Conservation (phyloP, 2,329 filamentous ascomycete genomes). For the Exophiala dermatitidis region DNA sequence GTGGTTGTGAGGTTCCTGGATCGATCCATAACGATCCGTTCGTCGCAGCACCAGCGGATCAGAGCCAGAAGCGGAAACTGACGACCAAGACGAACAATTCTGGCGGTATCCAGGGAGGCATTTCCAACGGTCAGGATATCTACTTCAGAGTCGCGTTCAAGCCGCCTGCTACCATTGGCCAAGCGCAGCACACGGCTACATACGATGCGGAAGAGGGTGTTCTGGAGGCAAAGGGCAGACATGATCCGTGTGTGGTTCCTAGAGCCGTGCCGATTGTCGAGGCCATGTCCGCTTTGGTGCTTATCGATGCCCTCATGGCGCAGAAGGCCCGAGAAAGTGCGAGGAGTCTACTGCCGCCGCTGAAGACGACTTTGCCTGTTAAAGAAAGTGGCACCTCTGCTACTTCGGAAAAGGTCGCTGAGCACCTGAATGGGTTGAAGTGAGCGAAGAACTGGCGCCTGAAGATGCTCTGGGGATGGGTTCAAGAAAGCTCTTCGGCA, state of each 20-base stretch:
- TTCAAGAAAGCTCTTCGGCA: no score
- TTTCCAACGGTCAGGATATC: constrained; percentile 85
- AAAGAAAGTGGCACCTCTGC: constrained; percentile 23
- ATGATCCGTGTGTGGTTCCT: constrained; percentile 89
- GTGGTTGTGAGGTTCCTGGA: constrained; percentile 75
- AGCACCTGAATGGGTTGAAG: constrained; percentile 14
- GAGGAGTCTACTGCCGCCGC: constrained; percentile 25
- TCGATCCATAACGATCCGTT: constrained; percentile 92
- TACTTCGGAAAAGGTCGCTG: constrained; percentile 12
- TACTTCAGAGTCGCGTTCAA: constrained; percentile 97
- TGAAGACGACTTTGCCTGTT: constrained; percentile 19
- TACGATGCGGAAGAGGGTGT: constrained; percentile 71
- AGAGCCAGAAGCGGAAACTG: constrained; percentile 52
- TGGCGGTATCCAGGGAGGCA: constrained; percentile 90
- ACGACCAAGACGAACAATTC: constrained; percentile 91
- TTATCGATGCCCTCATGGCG: constrained; percentile 80
- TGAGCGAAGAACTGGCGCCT: neutral
- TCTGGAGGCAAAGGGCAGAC: constrained; percentile 83
- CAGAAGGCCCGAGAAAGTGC: constrained; percentile 59
- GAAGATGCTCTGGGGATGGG: no score
- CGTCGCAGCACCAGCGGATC: constrained; percentile 47
- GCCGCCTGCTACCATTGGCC: constrained; percentile 84
- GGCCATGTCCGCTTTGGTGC: constrained; percentile 78
- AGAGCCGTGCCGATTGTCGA: constrained; percentile 67
- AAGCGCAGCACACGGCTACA: constrained; percentile 73